Conservation (phyloP, 768 basidiomycete genomes). For the Chalciporus chontae region DNA sequence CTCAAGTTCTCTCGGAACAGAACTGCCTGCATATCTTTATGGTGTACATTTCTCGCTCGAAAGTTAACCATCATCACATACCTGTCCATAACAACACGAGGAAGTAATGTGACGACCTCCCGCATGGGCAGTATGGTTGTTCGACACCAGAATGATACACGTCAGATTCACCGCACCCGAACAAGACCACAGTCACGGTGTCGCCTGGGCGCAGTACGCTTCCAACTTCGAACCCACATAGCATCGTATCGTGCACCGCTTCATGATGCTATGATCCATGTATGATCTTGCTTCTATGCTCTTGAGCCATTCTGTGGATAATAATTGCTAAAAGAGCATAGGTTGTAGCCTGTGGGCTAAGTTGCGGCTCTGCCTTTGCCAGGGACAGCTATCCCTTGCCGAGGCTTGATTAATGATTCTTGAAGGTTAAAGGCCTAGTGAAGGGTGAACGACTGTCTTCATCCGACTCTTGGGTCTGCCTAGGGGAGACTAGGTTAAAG, state of each 20-base stretch:
- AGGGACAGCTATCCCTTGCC: not conserved
- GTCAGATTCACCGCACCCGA: too few relatives aligned
- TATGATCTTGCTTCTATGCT: not conserved
- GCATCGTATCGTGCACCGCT: not conserved
- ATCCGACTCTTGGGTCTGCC: too few relatives aligned
- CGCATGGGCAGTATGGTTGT: not conserved
- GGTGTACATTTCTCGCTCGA: too few relatives aligned
- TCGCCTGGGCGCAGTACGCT: not conserved
- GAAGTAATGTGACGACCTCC: not conserved
- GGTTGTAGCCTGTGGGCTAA: not conserved
- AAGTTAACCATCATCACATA: too few relatives aligned
- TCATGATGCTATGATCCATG: not conserved
- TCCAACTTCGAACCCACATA: not conserved
- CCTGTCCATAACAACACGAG: not conserved
- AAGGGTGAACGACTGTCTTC: too few relatives aligned
- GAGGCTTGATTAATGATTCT: not conserved
- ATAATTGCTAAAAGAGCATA: not conserved
- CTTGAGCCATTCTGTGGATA: not conserved
- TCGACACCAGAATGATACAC: not conserved
- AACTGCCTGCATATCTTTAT: too few relatives aligned
- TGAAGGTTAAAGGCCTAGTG: not conserved
- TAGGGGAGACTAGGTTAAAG: too few relatives aligned
- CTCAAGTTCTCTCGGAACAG: too few relatives aligned
- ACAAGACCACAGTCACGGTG: too few relatives aligned
- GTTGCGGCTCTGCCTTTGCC: not conserved